Percentiles rank a stretch among this genome's conserved stretches.
phyloP scores from a whole-genome alignment of 192 early-diverging fungal genomes.

The Gamsiella multidivaricata region DNA sequence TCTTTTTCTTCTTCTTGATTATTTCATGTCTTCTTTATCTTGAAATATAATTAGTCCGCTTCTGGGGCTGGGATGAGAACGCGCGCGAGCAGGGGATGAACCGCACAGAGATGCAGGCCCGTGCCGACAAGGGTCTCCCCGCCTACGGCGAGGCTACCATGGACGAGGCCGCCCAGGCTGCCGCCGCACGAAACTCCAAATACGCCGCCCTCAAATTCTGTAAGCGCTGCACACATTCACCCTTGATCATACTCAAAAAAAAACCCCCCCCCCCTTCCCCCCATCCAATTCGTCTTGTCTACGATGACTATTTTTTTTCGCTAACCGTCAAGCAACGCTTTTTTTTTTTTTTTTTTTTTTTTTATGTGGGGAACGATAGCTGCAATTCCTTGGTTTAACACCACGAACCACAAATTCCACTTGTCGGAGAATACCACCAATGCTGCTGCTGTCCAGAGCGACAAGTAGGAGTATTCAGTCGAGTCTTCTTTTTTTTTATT shows the following conservation, averaged over 20 bases:
- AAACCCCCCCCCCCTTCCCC: not conserved
- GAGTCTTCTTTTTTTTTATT: no score
- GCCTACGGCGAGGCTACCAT: conserved; percentile 70
- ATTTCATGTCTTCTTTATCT: not conserved
- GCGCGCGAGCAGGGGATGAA: conserved; percentile 80
- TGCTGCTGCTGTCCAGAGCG: conserved; percentile 11
- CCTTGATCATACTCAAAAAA: no score
- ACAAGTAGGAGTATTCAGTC: conserved; percentile 15
- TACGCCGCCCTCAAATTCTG: conserved; percentile 73
- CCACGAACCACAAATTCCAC: conserved; percentile 81
- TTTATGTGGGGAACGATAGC: conserved; percentile 44
- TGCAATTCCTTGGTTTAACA: conserved; percentile 80
- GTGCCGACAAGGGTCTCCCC: conserved; percentile 72
- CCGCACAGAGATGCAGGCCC: conserved; percentile 68
- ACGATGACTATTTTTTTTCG: not conserved
- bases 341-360: not conserved
- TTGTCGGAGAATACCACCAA: conserved; percentile 59
- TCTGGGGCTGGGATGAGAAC: conserved; percentile 95
- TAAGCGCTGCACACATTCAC: conserved; percentile 32
- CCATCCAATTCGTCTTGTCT: not conserved
- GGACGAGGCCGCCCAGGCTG: conserved; percentile 68
- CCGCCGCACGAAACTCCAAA: conserved; percentile 74
- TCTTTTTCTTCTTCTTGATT: not conserved
- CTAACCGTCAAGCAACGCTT: not conserved
- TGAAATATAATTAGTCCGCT: conserved; percentile 69